phyloP scores from a whole-genome alignment of 345 rosid genomes.

The Cochlearia excelsa region DNA sequence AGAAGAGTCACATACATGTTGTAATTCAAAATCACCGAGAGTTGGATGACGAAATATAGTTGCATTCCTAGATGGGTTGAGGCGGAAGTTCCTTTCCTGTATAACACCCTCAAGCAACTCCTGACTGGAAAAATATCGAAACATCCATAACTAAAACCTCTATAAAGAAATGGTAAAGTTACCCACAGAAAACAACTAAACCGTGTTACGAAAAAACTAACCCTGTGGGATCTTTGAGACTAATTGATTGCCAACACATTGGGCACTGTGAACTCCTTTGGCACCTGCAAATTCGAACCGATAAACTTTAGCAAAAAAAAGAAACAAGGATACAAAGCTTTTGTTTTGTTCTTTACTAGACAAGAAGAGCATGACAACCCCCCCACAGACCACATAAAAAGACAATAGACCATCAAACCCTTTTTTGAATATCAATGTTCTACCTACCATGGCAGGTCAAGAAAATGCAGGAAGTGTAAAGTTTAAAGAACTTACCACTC shows the following conservation, averaged over 20 bases:
- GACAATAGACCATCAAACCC: too few relatives aligned
- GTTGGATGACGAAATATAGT: slow-evolving; percentile 93
- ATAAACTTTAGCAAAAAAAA: slow-evolving; percentile 10
- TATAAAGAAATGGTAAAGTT: not conserved
- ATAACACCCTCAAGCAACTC: slow-evolving; percentile 87
- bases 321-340: slow-evolving; percentile 3
- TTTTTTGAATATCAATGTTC: too few relatives aligned
- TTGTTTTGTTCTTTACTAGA: too few relatives aligned
- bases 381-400: too few relatives aligned
- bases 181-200: not conserved
- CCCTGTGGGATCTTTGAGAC: slow-evolving; percentile 90
- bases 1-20: slow-evolving; percentile 59
- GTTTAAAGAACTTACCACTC: slow-evolving; percentile 58
- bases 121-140: slow-evolving; percentile 52
- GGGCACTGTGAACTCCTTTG: slow-evolving; percentile 99
- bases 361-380: too few relatives aligned
- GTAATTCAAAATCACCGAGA: slow-evolving; percentile 89
- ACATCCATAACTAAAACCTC: slow-evolving; percentile 16
- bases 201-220: slow-evolving; percentile 15
- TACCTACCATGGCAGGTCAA: too few relatives aligned
- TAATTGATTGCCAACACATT: slow-evolving; percentile 94
- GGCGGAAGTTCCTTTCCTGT: slow-evolving; percentile 74
- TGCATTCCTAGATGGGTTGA: slow-evolving; percentile 72
- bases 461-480: too few relatives aligned
- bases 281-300: slow-evolving; percentile 53